These are phyloP conservation scores for Tylopilus orsonianus DNA, from an alignment of 1,284 basidiomycete genomes.

Conservation along the genomic window DNA sequence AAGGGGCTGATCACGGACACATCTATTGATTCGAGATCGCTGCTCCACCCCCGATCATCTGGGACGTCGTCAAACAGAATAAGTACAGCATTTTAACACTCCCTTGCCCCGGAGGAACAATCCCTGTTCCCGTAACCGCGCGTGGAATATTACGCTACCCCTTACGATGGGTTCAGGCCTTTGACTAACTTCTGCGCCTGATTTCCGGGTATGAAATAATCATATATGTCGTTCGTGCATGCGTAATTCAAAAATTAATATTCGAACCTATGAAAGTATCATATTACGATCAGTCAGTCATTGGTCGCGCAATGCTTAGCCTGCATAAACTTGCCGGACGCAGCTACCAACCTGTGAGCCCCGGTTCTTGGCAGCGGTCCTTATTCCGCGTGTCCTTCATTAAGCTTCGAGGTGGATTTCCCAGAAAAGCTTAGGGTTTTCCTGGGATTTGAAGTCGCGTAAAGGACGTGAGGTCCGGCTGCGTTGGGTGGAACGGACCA, in stretches of 20 bases:
- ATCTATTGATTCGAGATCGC: constrained; percentile 5
- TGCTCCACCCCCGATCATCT: constrained; percentile 20
- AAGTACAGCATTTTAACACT: constrained; percentile 5
- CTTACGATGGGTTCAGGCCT: constrained; percentile 2
- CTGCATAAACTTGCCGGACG: constrained; percentile 8
- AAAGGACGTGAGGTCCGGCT: constrained; percentile 16
- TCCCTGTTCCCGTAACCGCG: constrained; percentile 4
- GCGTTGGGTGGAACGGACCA: constrained; percentile 27
- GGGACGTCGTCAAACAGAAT: neutral
- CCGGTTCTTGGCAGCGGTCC: constrained; percentile 5
- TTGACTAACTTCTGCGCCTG: constrained; percentile 11
- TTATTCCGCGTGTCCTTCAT: constrained; percentile 13
- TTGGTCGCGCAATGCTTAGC: constrained; percentile 12
- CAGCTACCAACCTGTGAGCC: neutral
- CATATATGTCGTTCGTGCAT: constrained; percentile 7
- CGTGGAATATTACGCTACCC: constrained; percentile 9
- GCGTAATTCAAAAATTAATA: constrained; percentile 26
- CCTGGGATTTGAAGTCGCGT: constrained; percentile 17
- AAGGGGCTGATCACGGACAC: neutral
- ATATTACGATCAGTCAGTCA: constrained; percentile 1
- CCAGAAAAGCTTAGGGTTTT: constrained; percentile 12
- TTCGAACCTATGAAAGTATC: constrained; percentile 15
- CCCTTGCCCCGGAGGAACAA: neutral
- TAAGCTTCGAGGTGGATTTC: constrained; percentile 6
- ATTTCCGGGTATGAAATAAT: constrained; percentile 28